phyloP scores from a whole-genome alignment of 202 grass and related monocot genomes.

The Panicum hallii region DNA sequence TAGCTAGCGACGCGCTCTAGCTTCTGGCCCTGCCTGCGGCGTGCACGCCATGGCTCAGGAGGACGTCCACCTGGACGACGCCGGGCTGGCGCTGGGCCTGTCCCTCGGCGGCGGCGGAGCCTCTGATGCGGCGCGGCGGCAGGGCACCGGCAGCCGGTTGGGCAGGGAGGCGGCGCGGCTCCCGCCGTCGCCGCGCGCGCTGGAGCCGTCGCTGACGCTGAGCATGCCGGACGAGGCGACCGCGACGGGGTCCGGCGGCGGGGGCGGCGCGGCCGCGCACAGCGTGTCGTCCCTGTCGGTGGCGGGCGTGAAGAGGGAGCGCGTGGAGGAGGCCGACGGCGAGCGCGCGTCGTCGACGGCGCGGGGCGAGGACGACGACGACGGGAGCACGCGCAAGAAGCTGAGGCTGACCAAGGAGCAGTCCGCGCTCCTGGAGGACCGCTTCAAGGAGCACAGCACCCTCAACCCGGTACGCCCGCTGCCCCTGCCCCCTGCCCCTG shows the following conservation, averaged over 20 bases:
- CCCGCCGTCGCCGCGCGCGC: slow-evolving; percentile 15
- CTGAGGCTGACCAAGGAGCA: slow-evolving; percentile 95
- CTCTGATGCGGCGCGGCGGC: neutral
- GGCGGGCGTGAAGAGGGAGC: slow-evolving; percentile 74
- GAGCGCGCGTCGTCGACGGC: slow-evolving; percentile 67
- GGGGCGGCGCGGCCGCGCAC: slow-evolving; percentile 42
- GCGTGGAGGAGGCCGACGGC: slow-evolving; percentile 59
- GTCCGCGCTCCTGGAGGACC: slow-evolving; percentile 83
- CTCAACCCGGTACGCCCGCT: slow-evolving; percentile 76
- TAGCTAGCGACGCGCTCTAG: neutral
- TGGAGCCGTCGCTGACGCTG: slow-evolving; percentile 73
- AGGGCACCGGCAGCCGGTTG: neutral
- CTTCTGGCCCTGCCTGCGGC: neutral
- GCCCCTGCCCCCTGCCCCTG: too few species aligned
- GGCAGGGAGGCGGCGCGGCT: neutral
- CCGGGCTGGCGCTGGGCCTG: slow-evolving; percentile 68
- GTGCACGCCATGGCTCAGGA: slow-evolving; percentile 59
- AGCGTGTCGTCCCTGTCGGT: slow-evolving; percentile 67
- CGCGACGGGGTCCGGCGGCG: slow-evolving; percentile 38
- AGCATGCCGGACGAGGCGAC: slow-evolving; percentile 64
- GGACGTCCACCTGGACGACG: slow-evolving; percentile 61
- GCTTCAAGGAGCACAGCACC: slow-evolving; percentile 94
- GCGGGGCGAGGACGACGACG: slow-evolving; percentile 73
- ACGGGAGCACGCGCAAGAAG: slow-evolving; percentile 87
- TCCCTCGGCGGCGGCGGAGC: slow-evolving; percentile 46